A percentile compares a stretch with the other conserved stretches of the same genome.
These are phyloP conservation scores for Rhizopogon rudus DNA, from an alignment of 768 basidiomycete species.

Conservation along the genomic window DNA sequence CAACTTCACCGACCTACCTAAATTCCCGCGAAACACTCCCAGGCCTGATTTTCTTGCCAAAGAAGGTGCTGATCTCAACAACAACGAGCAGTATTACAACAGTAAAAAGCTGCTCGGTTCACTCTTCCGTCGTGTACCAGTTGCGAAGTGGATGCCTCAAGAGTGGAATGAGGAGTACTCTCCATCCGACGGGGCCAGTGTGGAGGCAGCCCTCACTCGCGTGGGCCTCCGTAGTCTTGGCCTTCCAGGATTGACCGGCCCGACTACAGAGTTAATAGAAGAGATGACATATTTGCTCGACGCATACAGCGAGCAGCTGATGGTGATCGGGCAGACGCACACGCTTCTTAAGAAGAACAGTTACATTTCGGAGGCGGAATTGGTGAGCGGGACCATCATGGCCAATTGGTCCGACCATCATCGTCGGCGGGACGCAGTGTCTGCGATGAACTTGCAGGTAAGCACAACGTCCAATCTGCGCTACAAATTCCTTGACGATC, in stretches of 20 bases:
- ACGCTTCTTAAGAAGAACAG: slow-evolving; percentile 33
- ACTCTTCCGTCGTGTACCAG: slow-evolving; percentile 41
- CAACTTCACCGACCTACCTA: slow-evolving; percentile 29
- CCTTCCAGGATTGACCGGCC: slow-evolving; percentile 19
- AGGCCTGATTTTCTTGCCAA: slow-evolving; percentile 43
- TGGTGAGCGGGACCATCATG: slow-evolving; percentile 42
- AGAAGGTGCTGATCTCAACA: slow-evolving; percentile 27
- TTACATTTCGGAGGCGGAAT: slow-evolving; percentile 35
- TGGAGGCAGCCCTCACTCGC: slow-evolving; percentile 21
- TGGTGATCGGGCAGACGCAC: slow-evolving; percentile 30
- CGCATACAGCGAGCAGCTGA: slow-evolving; percentile 29
- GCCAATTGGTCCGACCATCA: slow-evolving; percentile 39
- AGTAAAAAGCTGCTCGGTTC: slow-evolving; percentile 39
- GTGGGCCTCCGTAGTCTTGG: slow-evolving; percentile 28
- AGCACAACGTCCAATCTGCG: slow-evolving; percentile 2
- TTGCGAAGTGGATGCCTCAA: slow-evolving; percentile 26
- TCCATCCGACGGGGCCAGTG: slow-evolving; percentile 22
- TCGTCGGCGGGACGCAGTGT: slow-evolving; percentile 33
- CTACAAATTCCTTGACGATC: not conserved
- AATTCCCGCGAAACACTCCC: slow-evolving; percentile 7
- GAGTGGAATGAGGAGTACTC: slow-evolving; percentile 12
- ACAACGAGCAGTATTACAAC: slow-evolving; percentile 27
- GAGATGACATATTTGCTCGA: slow-evolving; percentile 35
- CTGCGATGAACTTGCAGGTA: slow-evolving; percentile 42
- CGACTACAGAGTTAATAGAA: slow-evolving; percentile 23